Evolutionary conservation across 2,329 filamentous ascomycete genomes (phyloP), one percentile per base, ranked within the genome.

Genomic region (Knoxdaviesia capensis): DNA sequence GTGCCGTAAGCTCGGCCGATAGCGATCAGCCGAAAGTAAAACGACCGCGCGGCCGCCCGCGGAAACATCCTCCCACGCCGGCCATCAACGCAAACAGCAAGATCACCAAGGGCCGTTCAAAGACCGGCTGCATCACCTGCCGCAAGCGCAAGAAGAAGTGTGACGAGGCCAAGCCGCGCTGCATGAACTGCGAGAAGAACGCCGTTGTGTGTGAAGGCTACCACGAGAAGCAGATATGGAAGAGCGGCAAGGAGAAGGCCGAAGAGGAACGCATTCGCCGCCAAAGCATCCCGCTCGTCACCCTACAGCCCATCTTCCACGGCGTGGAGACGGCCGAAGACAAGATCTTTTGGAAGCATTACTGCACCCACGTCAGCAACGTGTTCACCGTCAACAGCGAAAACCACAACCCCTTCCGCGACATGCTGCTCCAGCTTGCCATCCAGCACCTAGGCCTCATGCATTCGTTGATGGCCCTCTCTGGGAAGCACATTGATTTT

Each of bases 181-280:
- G 74, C 51, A 68, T 84, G 58, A 92, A 92, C 52, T 94, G 86
- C 54, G 80, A 90, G 60, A 94, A 93, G 66, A 94, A 93, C 56
- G 84, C 85, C 6, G 83, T 93, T 8, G 74, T 87, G 8, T 94
- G 86, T 54, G 85, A 93, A 59, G 86, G 86, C 8, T 94, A 93
- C 54, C 82, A 83, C 41, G 80, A 84, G 47, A 85, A 85, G 55
- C 80, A 83, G 45, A 71, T 85, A 41, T 94, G 86, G 86, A 84
- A 78, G 57, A 87, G 83, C 53, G 84, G 85, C 31, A 84, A 74
- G 54, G 80, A 88, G 56, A 79, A 69, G 53, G 69, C 74, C 33
- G 77, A 80, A 62, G 29, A 42, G 36, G 76, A 84, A 61, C 71
- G 72, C 74, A 62, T 66, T 46, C 64, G 64, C 43, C 63, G 61